Percentiles rank a stretch among this genome's conserved stretches.
Evolutionary conservation across 495 filamentous ascomycete species (phyloP).

Genomic region (Penicillium tannophilum): DNA sequence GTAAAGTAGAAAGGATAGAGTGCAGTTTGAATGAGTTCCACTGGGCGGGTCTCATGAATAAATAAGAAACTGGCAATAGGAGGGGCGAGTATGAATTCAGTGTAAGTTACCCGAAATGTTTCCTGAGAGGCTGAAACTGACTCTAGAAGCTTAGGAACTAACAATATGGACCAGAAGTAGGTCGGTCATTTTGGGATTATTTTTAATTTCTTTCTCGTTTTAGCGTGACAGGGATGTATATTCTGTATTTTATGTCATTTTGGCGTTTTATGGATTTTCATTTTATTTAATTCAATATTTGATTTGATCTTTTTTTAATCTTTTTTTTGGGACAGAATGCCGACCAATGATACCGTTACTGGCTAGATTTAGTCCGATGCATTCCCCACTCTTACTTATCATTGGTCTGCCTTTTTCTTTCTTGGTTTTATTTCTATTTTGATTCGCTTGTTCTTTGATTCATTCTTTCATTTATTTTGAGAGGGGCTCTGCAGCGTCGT

Average conservation of each 20-base stretch:
- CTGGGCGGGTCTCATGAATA: conserved; percentile 21
- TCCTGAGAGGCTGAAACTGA: conserved; percentile 30
- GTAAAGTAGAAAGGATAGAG: background rate
- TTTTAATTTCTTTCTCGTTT: conserved; percentile 12
- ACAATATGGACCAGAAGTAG: background rate
- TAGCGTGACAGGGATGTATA: background rate
- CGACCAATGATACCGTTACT: background rate
- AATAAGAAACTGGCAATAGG: conserved; percentile 17
- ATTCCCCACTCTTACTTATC: background rate
- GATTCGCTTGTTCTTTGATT: conserved; percentile 1
- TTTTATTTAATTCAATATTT: background rate
- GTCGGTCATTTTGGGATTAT: conserved; percentile 7
- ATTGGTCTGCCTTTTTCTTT: conserved; percentile 1
- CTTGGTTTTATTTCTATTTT: background rate
- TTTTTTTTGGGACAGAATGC: background rate
- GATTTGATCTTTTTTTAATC: background rate
- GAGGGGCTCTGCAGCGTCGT: background rate
- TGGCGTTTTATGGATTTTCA: background rate
- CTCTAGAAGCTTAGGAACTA: conserved; percentile 3
- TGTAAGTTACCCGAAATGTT: background rate
- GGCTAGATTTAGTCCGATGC: background rate
- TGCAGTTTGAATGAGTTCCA: background rate
- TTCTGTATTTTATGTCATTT: background rate
- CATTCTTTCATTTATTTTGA: background rate
- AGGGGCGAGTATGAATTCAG: background rate